Evolutionary conservation across 2,329 filamentous ascomycete genomes (phyloP), one percentile per base, ranked within the genome.

Genomic region (Ophiobolus disseminans): DNA sequence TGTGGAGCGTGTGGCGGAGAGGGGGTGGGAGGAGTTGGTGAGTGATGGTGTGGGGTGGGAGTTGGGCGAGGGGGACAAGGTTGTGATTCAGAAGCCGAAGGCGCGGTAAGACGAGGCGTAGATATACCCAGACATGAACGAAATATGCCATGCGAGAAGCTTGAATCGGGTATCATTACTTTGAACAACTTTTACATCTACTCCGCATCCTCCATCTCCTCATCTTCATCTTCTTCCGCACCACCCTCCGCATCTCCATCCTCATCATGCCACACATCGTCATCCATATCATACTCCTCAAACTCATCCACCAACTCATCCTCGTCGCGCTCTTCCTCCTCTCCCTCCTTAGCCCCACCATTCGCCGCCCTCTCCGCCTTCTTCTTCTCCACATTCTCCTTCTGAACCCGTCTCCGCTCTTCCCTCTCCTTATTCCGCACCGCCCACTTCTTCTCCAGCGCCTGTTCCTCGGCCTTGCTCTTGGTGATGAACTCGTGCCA

Each of bases 401-500:
- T 91, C 70, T 99, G 94, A 63, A 90, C 82, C 69, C 87, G 87
- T 76, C 85, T 88, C 57, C 94, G 81, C 46, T 84, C 84, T 48
- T 92, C 92, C 78, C 95, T 97, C 71, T 94, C 89, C 64, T 86
- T 84, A 48, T 84, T 82, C 65, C 85, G 83, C 75, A 88, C 77
- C 60, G 91, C 87, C 90, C 94, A 97, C 60, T 85, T 83, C 77
- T 87, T 84, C 61, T 97, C 92, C 62, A 97, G 75, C 56, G 88
- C 84, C 68, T 86, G 83, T 47, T 91, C 77, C 72, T 99, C 92
- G 14, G 84, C 82, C 61, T 85, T 85, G 5, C 85, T 86, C 81
- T 99, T 99, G 69, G 87, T 84, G 43, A 97, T 86, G 69, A 91
- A 95, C 70, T 97, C 91, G 73, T 99, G 94, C 94, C 94, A 99